These are phyloP conservation scores for Clarireedia monteithiana DNA, from an alignment of 2,329 filamentous ascomycete species.

Conservation along the genomic window DNA sequence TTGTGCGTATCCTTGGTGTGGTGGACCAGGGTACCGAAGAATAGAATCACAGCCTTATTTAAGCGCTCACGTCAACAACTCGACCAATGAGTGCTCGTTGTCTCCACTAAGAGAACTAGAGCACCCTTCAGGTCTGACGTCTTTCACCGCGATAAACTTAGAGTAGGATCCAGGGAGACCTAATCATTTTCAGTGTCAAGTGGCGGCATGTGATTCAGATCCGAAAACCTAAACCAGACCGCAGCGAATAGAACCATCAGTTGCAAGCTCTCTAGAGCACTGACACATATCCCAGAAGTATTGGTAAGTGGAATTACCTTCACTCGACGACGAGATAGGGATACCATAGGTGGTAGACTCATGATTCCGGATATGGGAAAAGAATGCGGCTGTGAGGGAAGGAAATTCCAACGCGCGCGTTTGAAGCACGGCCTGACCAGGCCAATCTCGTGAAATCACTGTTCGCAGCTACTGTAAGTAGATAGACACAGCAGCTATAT, in stretches of 20 bases:
- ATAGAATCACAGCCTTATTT: slow-evolving; percentile 1
- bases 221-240: too few relatives aligned
- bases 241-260: too few relatives aligned
- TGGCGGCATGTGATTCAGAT: too few relatives aligned
- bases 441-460: not conserved
- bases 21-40: not conserved
- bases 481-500: not conserved
- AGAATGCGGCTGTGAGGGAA: not conserved
- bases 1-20: not conserved
- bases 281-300: too few relatives aligned
- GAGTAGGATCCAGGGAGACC: not conserved
- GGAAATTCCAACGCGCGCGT: not conserved
- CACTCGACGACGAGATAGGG: not conserved
- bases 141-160: not conserved
- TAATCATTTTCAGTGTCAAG: too few relatives aligned
- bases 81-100: not conserved
- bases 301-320: not conserved
- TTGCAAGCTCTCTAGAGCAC: too few relatives aligned
- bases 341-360: not conserved
- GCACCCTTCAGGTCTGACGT: not conserved
- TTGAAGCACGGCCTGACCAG: not conserved
- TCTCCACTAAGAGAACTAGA: not conserved
- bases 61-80: not conserved
- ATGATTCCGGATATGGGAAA: not conserved
- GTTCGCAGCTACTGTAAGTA: not conserved